Conservation (phyloP, 2,329 filamentous ascomycete genomes). For the Diaporthe ilicicola region DNA sequence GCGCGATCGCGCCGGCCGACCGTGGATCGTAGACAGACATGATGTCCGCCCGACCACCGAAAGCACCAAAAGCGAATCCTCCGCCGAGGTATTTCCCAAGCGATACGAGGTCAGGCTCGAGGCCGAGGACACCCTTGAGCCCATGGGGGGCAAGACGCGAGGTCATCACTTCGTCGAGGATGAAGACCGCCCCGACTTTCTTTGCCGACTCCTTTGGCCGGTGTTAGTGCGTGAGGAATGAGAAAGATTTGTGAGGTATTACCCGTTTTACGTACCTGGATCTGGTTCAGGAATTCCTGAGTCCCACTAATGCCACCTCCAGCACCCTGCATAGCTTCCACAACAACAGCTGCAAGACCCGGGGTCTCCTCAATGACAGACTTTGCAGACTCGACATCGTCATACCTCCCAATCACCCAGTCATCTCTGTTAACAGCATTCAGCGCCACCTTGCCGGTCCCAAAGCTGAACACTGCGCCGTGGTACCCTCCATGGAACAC, state of each 20-base stretch:
- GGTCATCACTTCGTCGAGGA: constrained; percentile 78
- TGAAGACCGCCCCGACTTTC: constrained; percentile 61
- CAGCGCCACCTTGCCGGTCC: constrained; percentile 43
- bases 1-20: constrained; percentile 46
- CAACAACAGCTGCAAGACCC: constrained; percentile 68
- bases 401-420: constrained; percentile 69
- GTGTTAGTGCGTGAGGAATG: background rate
- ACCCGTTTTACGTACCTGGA: constrained; percentile 46
- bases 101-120: constrained; percentile 65
- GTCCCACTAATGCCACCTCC: constrained; percentile 65
- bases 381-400: constrained; percentile 60
- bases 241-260: background rate
- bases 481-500: constrained; percentile 63
- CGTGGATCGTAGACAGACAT: constrained; percentile 31
- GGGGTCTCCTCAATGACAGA: constrained; percentile 47
- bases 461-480: constrained; percentile 54
- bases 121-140: constrained; percentile 49
- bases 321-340: constrained; percentile 73
- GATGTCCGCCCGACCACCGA: constrained; percentile 55
- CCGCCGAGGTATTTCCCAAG: constrained; percentile 68
- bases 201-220: constrained; percentile 38
- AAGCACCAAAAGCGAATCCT: constrained; percentile 66
- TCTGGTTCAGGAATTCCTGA: constrained; percentile 59
- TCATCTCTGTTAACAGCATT: constrained; percentile 61
- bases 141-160: constrained; percentile 64